Evolutionary conservation across 2,329 filamentous ascomycete species (phyloP).

Genomic region (Apiospora aurea): DNA sequence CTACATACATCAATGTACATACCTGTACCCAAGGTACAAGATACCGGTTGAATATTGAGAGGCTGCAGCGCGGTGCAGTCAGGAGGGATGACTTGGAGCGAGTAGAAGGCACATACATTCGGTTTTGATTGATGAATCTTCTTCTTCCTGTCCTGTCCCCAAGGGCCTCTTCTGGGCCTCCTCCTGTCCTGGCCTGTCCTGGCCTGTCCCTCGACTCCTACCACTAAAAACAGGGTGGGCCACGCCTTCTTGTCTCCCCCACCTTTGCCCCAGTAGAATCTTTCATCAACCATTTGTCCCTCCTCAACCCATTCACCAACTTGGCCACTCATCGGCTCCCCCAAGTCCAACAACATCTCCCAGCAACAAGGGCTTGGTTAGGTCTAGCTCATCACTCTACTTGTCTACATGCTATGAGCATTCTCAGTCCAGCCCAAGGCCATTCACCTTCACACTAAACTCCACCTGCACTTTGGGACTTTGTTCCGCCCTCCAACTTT

Average conservation of each 20-base stretch:
- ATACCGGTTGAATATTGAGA: neutral
- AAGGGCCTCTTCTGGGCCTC: neutral
- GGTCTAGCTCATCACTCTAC: conserved; percentile 22
- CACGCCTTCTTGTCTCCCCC: conserved; percentile 16
- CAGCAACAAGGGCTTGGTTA: conserved; percentile 24
- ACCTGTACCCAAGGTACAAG: neutral
- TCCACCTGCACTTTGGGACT: conserved; percentile 20
- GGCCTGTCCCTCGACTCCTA: conserved; percentile 5
- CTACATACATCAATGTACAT: neutral
- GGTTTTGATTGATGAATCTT: neutral
- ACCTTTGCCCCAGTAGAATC: conserved; percentile 22
- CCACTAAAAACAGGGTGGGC: conserved; percentile 20
- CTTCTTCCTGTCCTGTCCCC: neutral
- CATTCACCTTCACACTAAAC: conserved; percentile 18
- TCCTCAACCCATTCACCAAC: conserved; percentile 22
- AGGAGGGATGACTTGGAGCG: neutral
- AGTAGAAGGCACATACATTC: neutral
- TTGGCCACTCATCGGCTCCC: conserved; percentile 19
- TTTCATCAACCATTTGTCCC: conserved; percentile 16
- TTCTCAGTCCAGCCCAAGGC: conserved; percentile 20
- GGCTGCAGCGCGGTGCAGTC: neutral
- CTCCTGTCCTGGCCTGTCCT: neutral
- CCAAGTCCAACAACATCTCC: conserved; percentile 17
- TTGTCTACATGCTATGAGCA: conserved; percentile 17
- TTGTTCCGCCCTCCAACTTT: conserved; percentile 21